phyloP scores from a whole-genome alignment of 2,329 filamentous ascomycete species.

The Colletotrichum musae region DNA sequence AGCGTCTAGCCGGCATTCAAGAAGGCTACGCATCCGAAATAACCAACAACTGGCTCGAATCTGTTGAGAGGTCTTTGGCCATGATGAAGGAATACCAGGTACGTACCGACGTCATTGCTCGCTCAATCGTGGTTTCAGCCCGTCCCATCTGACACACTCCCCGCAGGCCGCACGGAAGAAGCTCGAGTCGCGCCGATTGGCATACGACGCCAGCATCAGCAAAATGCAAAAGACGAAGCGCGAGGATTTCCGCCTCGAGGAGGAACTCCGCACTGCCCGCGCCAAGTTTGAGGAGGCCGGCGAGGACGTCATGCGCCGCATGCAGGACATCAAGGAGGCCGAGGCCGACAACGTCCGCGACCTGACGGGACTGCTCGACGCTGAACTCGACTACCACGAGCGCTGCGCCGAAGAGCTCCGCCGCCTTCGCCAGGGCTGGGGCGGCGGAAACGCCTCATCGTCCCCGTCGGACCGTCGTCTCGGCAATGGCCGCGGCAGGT shows the following conservation, averaged over 20 bases:
- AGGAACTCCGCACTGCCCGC: constrained; percentile 91
- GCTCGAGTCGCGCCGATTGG: constrained; percentile 89
- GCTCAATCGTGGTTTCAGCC: constrained; percentile 29
- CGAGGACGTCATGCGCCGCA: constrained; percentile 91
- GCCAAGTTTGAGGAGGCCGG: constrained; percentile 96
- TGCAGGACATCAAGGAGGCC: constrained; percentile 96
- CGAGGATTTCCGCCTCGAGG: constrained; percentile 93
- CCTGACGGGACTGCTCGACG: constrained; percentile 85
- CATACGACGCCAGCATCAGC: constrained; percentile 89
- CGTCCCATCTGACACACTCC: constrained; percentile 35
- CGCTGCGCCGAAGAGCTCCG: constrained; percentile 87
- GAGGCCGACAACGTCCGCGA: constrained; percentile 88
- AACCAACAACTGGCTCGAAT: constrained; percentile 89
- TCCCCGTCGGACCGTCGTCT: constrained; percentile 43
- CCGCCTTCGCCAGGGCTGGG: constrained; percentile 65
- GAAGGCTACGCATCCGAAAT: constrained; percentile 85
- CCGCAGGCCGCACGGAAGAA: constrained; percentile 86
- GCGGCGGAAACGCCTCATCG: constrained; percentile 44
- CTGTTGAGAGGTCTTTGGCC: constrained; percentile 87
- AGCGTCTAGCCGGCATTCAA: constrained; percentile 87
- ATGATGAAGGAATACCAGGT: constrained; percentile 99
- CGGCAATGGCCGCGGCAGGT: constrained; percentile 55
- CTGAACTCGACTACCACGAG: constrained; percentile 92
- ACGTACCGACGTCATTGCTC: constrained; percentile 50
- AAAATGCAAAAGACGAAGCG: constrained; percentile 96